These are phyloP conservation scores for Ogataea trehalophila DNA, from an alignment of 805 yeast species.

Conservation along the genomic window DNA sequence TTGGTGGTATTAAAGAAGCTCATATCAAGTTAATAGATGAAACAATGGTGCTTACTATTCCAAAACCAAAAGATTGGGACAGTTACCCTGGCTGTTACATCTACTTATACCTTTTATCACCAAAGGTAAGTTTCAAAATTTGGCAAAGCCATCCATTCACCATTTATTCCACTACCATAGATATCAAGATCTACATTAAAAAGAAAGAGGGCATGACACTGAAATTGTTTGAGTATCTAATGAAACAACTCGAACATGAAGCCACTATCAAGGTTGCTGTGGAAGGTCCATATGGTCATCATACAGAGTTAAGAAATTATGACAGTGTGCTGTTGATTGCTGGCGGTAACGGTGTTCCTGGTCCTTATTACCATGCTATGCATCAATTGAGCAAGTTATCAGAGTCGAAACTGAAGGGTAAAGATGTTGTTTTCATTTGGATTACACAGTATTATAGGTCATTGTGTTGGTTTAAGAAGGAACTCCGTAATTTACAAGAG, in stretches of 20 bases:
- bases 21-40: slow-evolving; percentile 14
- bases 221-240: slow-evolving; percentile 28
- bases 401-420: slow-evolving; percentile 2
- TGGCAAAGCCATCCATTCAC: slow-evolving; percentile 71
- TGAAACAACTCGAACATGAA: slow-evolving; percentile 14
- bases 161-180: slow-evolving; percentile 19
- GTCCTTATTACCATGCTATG: slow-evolving; percentile 42
- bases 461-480: slow-evolving; percentile 40
- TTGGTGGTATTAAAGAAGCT: slow-evolving; percentile 24
- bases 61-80: slow-evolving; percentile 42
- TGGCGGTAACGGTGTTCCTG: slow-evolving; percentile 60
- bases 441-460: slow-evolving; percentile 35
- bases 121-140: slow-evolving; percentile 31
- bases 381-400: slow-evolving; percentile 20
- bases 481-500: slow-evolving; percentile 27
- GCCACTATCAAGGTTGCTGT: slow-evolving; percentile 28
- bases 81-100: slow-evolving; percentile 56
- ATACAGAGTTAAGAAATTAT: slow-evolving; percentile 35
- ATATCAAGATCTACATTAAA: slow-evolving; percentile 39
- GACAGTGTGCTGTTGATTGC: slow-evolving; percentile 42
- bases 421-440: slow-evolving; percentile 41
- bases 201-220: slow-evolving; percentile 48
- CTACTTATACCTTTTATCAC: slow-evolving; percentile 42
- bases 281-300: slow-evolving; percentile 55
- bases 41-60: slow-evolving; percentile 27